These are phyloP conservation scores for Colletotrichum siamense DNA, from an alignment of 2,329 filamentous ascomycete genomes.

Conservation along the genomic window DNA sequence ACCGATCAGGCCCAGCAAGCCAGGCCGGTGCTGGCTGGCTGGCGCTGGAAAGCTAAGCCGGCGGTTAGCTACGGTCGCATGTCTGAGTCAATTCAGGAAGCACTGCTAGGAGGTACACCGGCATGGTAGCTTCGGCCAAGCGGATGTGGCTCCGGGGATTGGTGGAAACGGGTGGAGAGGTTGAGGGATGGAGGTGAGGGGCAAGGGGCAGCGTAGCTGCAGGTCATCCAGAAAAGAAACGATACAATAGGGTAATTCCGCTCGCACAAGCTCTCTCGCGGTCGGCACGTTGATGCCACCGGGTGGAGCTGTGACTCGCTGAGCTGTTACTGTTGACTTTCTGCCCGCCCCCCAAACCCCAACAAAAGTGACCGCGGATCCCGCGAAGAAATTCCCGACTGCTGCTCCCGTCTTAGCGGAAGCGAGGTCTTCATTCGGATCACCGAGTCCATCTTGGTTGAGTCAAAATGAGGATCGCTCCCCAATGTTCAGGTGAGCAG, in stretches of 20 bases:
- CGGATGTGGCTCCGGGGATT: slow-evolving; percentile 8
- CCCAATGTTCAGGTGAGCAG: neutral
- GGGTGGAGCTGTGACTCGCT: neutral
- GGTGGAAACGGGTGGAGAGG: slow-evolving; percentile 14
- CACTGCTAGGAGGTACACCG: neutral
- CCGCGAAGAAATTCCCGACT: neutral
- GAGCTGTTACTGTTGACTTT: neutral
- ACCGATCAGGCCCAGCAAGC: neutral
- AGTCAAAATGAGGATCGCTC: neutral
- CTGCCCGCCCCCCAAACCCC: neutral
- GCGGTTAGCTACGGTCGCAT: neutral
- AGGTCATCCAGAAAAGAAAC: slow-evolving; percentile 19
- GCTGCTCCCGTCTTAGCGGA: neutral
- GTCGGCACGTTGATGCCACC: neutral
- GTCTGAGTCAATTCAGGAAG: slow-evolving; percentile 8
- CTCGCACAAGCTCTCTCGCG: neutral
- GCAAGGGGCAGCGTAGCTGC: neutral
- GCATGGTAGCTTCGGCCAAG: neutral
- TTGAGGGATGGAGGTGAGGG: neutral
- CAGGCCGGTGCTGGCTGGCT: neutral
- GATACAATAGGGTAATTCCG: slow-evolving; percentile 6
- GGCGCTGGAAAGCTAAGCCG: neutral
- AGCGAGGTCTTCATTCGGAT: neutral
- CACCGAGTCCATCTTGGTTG: neutral
- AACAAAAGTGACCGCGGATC: neutral